Conservation (phyloP, 1,139 yeast species). For the Hyphopichia khmerensis region DNA sequence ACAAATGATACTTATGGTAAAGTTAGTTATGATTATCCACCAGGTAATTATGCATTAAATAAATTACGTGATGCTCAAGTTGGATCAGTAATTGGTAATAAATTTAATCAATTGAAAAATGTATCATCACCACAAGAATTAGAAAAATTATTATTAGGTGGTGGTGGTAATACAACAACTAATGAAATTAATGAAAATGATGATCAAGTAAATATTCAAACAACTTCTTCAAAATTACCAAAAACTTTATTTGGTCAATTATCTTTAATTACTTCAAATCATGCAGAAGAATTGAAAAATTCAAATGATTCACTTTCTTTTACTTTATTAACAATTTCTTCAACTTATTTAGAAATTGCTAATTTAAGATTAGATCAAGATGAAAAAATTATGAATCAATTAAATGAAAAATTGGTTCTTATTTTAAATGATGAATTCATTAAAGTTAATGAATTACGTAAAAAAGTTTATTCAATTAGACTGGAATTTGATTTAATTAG, state of each 20-base stretch:
- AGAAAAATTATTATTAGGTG: conserved; percentile 48
- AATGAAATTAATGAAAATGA: no score
- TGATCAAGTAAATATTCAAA: conserved; percentile 27
- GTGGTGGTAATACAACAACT: no score
- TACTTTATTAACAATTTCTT: conserved; percentile 55
- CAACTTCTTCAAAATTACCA: conserved; percentile 34
- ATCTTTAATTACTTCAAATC: conserved; percentile 33
- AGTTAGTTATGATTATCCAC: conserved; percentile 73
- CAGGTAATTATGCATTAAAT: conserved; percentile 51
- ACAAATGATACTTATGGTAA: conserved; percentile 61
- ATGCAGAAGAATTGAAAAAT: conserved; percentile 41
- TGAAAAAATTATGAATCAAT: conserved; percentile 51
- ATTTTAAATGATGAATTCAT: conserved; percentile 58
- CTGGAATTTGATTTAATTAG: conserved; percentile 69
- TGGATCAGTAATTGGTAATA: conserved; percentile 53
- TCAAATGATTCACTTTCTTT: conserved; percentile 50
- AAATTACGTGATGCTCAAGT: conserved; percentile 59
- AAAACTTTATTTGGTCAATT: conserved; percentile 48
- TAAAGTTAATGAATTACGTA: conserved; percentile 60
- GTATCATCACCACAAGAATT: conserved; percentile 66
- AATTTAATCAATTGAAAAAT: conserved; percentile 57
- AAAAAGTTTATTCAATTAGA: conserved; percentile 67
- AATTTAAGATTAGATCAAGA: conserved; percentile 66
- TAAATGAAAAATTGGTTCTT: conserved; percentile 53
- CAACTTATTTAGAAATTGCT: conserved; percentile 60